Conservation (phyloP, 78 protist species). For the Mantamonas sphyraenae region DNA sequence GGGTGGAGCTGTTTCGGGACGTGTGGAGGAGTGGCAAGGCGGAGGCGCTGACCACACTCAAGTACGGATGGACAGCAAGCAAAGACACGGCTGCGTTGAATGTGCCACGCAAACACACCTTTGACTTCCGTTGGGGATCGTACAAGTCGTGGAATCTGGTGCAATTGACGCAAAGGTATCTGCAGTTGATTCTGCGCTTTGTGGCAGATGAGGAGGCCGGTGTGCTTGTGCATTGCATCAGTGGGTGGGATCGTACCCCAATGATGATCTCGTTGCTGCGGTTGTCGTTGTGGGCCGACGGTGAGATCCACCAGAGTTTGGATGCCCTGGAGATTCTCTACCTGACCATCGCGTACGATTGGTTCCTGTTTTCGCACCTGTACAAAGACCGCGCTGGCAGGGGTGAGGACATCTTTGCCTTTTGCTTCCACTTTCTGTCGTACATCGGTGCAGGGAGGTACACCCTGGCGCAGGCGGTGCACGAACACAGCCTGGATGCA, state of each 20-base stretch:
- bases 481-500: no score
- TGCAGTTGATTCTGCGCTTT: neutral
- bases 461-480: no score
- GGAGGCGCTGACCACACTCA: neutral
- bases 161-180: constrained; percentile 13
- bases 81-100: neutral
- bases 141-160: constrained; percentile 14
- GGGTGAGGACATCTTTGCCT: constrained; percentile 59
- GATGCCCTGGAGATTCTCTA: constrained; percentile 49
- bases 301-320: constrained; percentile 47
- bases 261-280: constrained; percentile 64
- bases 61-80: neutral
- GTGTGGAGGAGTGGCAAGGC: neutral
- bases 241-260: constrained; percentile 79
- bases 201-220: constrained; percentile 24
- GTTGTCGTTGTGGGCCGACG: constrained; percentile 74
- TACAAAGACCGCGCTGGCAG: constrained; percentile 18
- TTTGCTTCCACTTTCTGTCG: no score
- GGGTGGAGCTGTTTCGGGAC: neutral
- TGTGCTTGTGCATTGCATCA: constrained; percentile 71
- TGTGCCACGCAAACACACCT: neutral
- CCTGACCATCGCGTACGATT: constrained; percentile 73
- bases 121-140: neutral
- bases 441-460: no score
- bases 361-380: constrained; percentile 60